Base-by-base conservation (phyloP, 2,329 filamentous ascomycete genomes). In the Fusarium nelsonii region DNA sequence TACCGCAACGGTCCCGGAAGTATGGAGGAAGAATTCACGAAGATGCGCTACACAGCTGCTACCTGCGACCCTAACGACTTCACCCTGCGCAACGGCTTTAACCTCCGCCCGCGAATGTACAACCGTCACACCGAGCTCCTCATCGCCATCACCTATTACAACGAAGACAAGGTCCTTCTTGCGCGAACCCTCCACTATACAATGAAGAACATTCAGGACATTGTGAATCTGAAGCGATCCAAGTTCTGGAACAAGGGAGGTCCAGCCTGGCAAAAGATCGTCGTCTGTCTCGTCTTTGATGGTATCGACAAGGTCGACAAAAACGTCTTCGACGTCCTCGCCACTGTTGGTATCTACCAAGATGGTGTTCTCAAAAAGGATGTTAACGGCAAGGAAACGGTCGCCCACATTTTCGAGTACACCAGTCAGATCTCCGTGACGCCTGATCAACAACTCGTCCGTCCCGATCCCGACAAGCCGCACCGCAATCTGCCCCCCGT, bases 181-280 rank as follows among this genome's bases (percentile, higher is more conserved):
- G 71, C 71, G 2, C 68, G 71, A 34, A 73, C 71, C 18, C 63
- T 73, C 44, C 71, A 73, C 33, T 64, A 67, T 28, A 69, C 67
- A 2, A 73, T 73, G 71, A 69, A 72, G 53, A 73, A 73, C 28
- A 65, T 73, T 32, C 71, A 69, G 16, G 71, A 73, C 39, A 73
- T 73, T 48, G 71, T 73, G 32, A 73, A 73, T 32, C 36, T 73
- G 32, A 73, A 73, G 58, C 60, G 69, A 12, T 73, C 71, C 50
- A 71, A 71, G 33, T 73, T 73, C 61, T 73, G 71, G 71, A 71
- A 73, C 57, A 73, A 72, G 63, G 71, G 71, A 14, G 71, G 71
- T 8, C 71, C 71, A 2, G 71, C 71, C 0, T 73, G 71, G 71
- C 71, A 73, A 52, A 73, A 73, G 52, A 73, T 73, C 15, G 71